These are phyloP conservation scores for Plectranthus barbatus DNA, from an alignment of 257 asterid genomes.

Conservation along the genomic window DNA sequence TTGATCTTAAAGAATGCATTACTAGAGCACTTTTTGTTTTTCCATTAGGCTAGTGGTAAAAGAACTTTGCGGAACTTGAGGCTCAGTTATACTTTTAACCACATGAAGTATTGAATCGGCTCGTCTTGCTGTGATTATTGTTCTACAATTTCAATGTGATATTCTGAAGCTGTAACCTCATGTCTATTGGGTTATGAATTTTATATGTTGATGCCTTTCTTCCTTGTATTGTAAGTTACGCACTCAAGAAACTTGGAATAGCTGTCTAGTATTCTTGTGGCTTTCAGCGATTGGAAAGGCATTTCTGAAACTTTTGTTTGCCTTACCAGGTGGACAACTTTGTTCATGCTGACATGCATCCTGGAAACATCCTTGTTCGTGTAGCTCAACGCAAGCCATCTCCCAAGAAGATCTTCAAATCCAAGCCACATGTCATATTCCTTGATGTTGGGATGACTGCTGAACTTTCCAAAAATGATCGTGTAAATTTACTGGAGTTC, in stretches of 20 bases:
- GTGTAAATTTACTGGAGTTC: slow-evolving; percentile 54
- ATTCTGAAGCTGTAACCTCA: neutral
- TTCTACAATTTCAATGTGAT: neutral
- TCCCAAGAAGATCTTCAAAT: slow-evolving; percentile 42
- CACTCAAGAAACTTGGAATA: neutral
- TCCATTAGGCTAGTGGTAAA: neutral
- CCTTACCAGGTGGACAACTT: slow-evolving; percentile 63
- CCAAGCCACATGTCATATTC: slow-evolving; percentile 67
- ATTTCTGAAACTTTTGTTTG: slow-evolving; percentile 8
- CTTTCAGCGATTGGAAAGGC: neutral
- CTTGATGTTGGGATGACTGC: slow-evolving; percentile 84
- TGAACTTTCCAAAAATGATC: slow-evolving; percentile 54
- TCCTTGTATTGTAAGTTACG: neutral
- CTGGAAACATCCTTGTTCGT: slow-evolving; percentile 78
- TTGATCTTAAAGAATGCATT: neutral
- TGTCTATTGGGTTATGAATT: neutral
- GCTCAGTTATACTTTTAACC: neutral
- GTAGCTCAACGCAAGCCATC: slow-evolving; percentile 38
- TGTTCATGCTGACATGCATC: slow-evolving; percentile 83
- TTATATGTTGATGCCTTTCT: neutral
- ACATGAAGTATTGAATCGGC: neutral
- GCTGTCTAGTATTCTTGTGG: neutral
- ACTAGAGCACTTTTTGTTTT: neutral
- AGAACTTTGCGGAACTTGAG: neutral
- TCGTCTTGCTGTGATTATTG: neutral